phyloP scores from a whole-genome alignment of 352 stramenopile species.

The Peronospora farinosa region DNA sequence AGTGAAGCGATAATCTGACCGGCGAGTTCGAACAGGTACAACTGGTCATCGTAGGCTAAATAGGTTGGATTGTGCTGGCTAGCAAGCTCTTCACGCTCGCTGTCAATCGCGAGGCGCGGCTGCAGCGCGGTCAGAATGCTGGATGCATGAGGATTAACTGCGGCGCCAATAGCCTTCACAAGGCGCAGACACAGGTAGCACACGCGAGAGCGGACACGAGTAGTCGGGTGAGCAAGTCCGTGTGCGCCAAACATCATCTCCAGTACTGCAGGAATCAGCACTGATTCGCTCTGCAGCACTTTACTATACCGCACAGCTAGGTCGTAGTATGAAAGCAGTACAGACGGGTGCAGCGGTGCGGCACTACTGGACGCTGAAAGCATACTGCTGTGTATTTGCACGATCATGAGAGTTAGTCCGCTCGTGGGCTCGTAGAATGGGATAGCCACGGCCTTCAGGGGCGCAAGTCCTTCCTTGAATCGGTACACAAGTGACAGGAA shows the following conservation, averaged over 20 bases:
- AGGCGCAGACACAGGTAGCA: constrained; percentile 81
- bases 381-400: constrained; percentile 64
- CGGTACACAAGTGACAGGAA: constrained; percentile 74
- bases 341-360: constrained; percentile 33
- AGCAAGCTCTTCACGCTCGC: constrained; percentile 32
- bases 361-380: constrained; percentile 29
- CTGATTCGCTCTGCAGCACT: constrained; percentile 60
- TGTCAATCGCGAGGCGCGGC: constrained; percentile 52
- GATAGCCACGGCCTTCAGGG: constrained; percentile 47
- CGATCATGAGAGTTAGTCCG: constrained; percentile 57
- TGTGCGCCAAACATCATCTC: constrained; percentile 75
- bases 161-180: constrained; percentile 63
- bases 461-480: constrained; percentile 77
- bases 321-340: constrained; percentile 82
- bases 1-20: constrained; percentile 78
- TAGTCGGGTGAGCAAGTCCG: constrained; percentile 56
- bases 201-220: constrained; percentile 66
- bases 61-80: constrained; percentile 43
- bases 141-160: constrained; percentile 68
- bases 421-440: constrained; percentile 60
- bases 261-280: constrained; percentile 62
- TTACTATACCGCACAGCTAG: constrained; percentile 67
- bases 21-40: constrained; percentile 84
- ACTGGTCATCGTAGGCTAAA: constrained; percentile 64
- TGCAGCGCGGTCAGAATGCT: constrained; percentile 64